Evolutionary conservation across 495 filamentous ascomycete genomes (phyloP), one percentile per base, ranked within the genome.

Genomic region (Pseudomonodictys pantanalensis): DNA sequence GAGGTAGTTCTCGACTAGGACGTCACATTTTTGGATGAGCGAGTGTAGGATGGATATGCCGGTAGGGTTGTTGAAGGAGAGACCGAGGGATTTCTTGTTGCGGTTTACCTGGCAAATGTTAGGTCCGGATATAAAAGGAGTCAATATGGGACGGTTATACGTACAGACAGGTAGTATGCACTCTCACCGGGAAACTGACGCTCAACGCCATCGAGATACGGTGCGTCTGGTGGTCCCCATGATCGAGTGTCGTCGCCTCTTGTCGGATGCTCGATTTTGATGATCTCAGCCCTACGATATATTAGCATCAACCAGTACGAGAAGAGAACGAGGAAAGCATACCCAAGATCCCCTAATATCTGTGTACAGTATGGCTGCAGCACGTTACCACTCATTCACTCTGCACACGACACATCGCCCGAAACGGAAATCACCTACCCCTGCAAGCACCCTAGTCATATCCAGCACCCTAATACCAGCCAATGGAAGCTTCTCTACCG

Each of bases 1-100:
- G 24, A 73, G 60, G 50, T 71, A 73, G 49, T 73, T 73, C 58
- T 73, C 70, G 35, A 73, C 49, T 57, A 73, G 64, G 3, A 73
- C 61, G 30, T 73, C 70, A 30, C 56, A 55, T n/a, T 69, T 57
- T 46, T 62, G 49, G 20, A 66, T 65, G 7, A 73, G 58, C 20
- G 65, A 47, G 56, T 60, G 61, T 2, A 64, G 43, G 44, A 64
- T 64, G 18, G 41, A 32, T 1, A 59, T 58, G 10, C 61, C 61
- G 24, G 48, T 50, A 9, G 61, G 56, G 49, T 58, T 60, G 55
- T 64, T 64, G 49, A 64, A 64, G 22, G 61, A 64, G 17, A 64
- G 61, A 26, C 55, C 61, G 41, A 64, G 61, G 33, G 61, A 64
- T 25, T 64, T 64, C 25, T 64, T 64, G 56, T 64, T 64, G 48